phyloP scores from a whole-genome alignment of 2,329 filamentous ascomycete genomes.

The Orbilia javanica region DNA sequence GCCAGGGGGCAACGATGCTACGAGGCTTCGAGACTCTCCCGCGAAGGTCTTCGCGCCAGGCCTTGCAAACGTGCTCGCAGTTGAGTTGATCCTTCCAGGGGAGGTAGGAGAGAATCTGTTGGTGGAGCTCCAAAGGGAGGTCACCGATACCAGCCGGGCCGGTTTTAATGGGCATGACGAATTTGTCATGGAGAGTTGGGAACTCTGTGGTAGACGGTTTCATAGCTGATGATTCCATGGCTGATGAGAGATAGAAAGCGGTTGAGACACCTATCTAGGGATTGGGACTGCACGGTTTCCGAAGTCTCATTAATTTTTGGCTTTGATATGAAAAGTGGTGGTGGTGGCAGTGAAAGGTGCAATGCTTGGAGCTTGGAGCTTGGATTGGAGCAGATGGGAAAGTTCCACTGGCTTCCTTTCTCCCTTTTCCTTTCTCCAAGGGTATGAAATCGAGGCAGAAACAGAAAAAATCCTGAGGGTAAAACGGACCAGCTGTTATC shows the following conservation, averaged over 20 bases:
- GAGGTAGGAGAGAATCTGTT: conserved; percentile 50
- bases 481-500: no score
- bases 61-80: conserved; percentile 47
- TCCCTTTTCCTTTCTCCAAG: background rate
- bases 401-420: background rate
- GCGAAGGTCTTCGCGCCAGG: conserved; percentile 45
- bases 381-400: background rate
- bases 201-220: background rate
- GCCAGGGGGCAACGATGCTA: conserved; percentile 38
- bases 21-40: conserved; percentile 9
- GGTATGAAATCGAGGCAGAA: background rate
- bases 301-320: background rate
- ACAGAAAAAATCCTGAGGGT: background rate
- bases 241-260: background rate
- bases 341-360: background rate
- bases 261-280: background rate
- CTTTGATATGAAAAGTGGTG: background rate
- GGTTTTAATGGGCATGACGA: background rate
- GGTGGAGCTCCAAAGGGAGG: conserved; percentile 46
- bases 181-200: background rate
- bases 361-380: background rate
- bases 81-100: conserved; percentile 49
- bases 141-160: conserved; percentile 19
- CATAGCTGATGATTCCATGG: no score
- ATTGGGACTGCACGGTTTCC: background rate